Evolutionary conservation across 768 basidiomycete species (phyloP), one percentile per base, ranked within the genome.

Genomic region (Exsudoporus frostii): DNA sequence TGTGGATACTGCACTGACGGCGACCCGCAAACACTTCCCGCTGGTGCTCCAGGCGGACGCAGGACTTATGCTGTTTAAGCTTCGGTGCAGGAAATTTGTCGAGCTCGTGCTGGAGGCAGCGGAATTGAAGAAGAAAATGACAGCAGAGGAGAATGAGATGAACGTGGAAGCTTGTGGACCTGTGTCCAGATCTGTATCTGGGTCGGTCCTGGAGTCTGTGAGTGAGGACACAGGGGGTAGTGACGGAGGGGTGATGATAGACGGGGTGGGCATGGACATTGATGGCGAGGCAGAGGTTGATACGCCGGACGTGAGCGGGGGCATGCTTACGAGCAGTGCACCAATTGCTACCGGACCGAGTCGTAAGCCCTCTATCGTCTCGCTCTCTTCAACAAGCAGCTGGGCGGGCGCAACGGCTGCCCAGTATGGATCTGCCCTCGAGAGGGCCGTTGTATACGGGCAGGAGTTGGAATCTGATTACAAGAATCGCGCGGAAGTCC

Each of bases 51-150:
- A 79, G 53, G 79, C 79, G 25, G 85, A 90, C 49, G 78, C 80
- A 36, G 85, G 85, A 9, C 72, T 90, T 15, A 79, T 93, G 71
- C 70, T 80, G n/a, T 89, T 93, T 75, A 90, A 88, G 67, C 70
- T 95, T 60, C 81, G 86, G 24, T 91, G 90, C 71, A 79, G 90
- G 61, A 90, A 87, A 69, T 92, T 94, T 62, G 84, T 94, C 41
- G 92, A 94, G 68, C 78, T 92, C 27, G 80, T 90, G 14, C 64
- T 92, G 59, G 81, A 84, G 58, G 83, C 88, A 10, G 78, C 82
- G 6, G 87, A 85, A 55, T 71, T 87, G 55, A 81, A 83, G 73
- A 85, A 86, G 71, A 77, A 73, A 59, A 79, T 84, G 73, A 76
- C 76, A 53, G 69, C 66, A 25, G 74, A 73, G 30, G 75, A 74